phyloP scores from a whole-genome alignment of 371 early-diverging fungal genomes.

The Zychaea mexicana region DNA sequence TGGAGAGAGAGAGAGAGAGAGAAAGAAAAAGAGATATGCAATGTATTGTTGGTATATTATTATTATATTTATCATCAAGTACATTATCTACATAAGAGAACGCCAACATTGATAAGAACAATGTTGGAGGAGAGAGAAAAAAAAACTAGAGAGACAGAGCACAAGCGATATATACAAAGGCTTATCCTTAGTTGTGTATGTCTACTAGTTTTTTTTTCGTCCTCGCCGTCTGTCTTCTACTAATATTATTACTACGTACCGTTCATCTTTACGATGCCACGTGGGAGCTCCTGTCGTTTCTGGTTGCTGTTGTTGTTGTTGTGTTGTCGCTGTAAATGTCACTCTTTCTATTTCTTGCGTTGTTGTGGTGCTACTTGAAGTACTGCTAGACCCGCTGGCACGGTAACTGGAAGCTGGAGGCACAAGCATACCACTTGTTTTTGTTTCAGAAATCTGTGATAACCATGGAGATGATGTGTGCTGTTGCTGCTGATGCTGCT shows the following conservation, averaged over 20 bases:
- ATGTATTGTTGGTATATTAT: too few relatives aligned
- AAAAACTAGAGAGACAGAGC: background rate
- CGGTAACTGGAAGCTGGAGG: background rate
- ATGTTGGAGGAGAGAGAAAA: background rate
- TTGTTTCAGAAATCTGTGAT: background rate
- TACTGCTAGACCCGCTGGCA: background rate
- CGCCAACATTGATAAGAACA: background rate
- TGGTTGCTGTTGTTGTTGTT: background rate
- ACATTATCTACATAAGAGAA: constrained; percentile 1
- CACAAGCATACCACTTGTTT: background rate
- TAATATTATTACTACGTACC: background rate
- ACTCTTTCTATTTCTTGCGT: background rate
- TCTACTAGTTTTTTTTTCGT: background rate
- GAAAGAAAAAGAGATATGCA: background rate
- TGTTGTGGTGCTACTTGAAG: background rate
- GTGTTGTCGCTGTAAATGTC: background rate
- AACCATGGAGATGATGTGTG: background rate
- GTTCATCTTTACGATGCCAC: background rate
- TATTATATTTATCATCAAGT: background rate
- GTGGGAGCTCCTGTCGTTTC: background rate
- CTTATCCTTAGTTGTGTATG: background rate
- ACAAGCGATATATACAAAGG: too few relatives aligned
- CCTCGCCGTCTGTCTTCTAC: background rate
- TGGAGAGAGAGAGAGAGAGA: background rate
- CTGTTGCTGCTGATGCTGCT: background rate